A percentile compares a stretch with the other conserved stretches of the same genome.
phyloP scores from a whole-genome alignment of 2,329 filamentous ascomycete genomes.

The Aspergillus spinulosporus region DNA sequence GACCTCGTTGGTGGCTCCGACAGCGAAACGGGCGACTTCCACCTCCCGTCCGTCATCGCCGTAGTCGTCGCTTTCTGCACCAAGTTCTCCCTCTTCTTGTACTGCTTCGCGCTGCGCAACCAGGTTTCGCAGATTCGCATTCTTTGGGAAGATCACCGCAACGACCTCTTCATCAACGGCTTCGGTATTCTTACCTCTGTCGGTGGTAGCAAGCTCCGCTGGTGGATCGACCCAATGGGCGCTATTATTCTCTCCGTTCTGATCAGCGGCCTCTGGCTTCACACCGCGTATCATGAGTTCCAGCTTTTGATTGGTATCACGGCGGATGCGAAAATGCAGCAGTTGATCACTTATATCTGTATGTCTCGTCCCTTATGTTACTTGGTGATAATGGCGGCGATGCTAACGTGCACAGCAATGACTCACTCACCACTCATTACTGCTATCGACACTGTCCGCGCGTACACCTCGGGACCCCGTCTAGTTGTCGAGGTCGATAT shows the following conservation, averaged over 20 bases:
- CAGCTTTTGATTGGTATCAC: constrained; percentile 86
- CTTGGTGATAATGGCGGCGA: not conserved
- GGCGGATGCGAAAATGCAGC: constrained; percentile 80
- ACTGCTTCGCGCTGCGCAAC: constrained; percentile 88
- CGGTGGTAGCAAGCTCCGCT: constrained; percentile 81
- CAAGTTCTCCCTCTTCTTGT: constrained; percentile 80
- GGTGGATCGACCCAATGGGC: constrained; percentile 95
- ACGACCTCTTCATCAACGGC: constrained; percentile 95
- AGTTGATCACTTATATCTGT: constrained; percentile 94
- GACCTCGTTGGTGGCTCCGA: constrained; percentile 59
- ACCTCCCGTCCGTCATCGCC: constrained; percentile 80
- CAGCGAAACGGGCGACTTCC: constrained; percentile 64
- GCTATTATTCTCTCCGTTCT: constrained; percentile 79
- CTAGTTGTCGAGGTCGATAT: constrained; percentile 95
- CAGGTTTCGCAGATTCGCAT: constrained; percentile 90
- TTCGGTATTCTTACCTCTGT: constrained; percentile 89
- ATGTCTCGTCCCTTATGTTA: constrained; percentile 27
- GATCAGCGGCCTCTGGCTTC: constrained; percentile 78
- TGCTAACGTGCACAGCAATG: constrained; percentile 52
- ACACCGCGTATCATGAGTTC: constrained; percentile 86
- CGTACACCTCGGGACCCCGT: constrained; percentile 84
- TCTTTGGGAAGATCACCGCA: constrained; percentile 94
- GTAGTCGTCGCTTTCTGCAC: constrained; percentile 81
- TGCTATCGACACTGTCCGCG: constrained; percentile 91
- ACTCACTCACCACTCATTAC: constrained; percentile 80